A percentile compares a stretch with the other conserved stretches of the same genome.
phyloP scores from a whole-genome alignment of 805 yeast genomes.

The Sugiyamaella smithiae region DNA sequence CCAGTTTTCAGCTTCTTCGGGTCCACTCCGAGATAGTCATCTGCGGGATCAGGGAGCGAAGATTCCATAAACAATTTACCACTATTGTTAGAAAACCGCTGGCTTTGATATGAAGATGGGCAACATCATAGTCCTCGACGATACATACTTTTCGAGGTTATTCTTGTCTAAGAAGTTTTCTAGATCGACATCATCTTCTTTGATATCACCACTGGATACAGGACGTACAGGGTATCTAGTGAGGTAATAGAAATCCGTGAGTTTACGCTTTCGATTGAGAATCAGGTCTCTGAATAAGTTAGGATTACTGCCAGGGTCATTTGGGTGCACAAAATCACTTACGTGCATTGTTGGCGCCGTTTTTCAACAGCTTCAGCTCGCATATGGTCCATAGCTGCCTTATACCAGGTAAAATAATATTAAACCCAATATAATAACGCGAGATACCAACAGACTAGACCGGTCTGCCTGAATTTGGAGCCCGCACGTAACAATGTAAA shows the following conservation, averaged over 20 bases:
- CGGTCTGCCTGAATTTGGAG: too few relatives aligned
- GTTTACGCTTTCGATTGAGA: conserved; percentile 51
- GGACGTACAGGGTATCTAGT: conserved; percentile 51
- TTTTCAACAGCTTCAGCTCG: conserved; percentile 47
- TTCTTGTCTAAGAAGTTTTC: conserved; percentile 50
- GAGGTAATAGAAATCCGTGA: conserved; percentile 61
- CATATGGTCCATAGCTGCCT: conserved; percentile 36
- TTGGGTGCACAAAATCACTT: too few relatives aligned
- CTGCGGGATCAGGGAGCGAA: conserved; percentile 34
- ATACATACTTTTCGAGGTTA: conserved; percentile 50
- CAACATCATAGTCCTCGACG: too few relatives aligned
- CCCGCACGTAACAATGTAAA: not conserved
- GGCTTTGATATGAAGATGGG: too few relatives aligned
- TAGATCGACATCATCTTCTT: conserved; percentile 41
- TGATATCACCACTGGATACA: conserved; percentile 38
- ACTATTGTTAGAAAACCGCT: conserved; percentile 20
- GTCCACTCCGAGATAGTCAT: conserved; percentile 8
- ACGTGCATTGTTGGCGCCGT: conserved; percentile 43
- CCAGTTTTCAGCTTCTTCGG: conserved; percentile 4
- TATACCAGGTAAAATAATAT: too few relatives aligned
- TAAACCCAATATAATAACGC: too few relatives aligned
- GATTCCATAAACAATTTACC: conserved; percentile 32
- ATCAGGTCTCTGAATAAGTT: conserved; percentile 39
- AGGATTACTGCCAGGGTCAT: too few relatives aligned
- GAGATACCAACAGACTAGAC: too few relatives aligned